Conservation (phyloP, 768 basidiomycete genomes). For the Cubamyces sp. region DNA sequence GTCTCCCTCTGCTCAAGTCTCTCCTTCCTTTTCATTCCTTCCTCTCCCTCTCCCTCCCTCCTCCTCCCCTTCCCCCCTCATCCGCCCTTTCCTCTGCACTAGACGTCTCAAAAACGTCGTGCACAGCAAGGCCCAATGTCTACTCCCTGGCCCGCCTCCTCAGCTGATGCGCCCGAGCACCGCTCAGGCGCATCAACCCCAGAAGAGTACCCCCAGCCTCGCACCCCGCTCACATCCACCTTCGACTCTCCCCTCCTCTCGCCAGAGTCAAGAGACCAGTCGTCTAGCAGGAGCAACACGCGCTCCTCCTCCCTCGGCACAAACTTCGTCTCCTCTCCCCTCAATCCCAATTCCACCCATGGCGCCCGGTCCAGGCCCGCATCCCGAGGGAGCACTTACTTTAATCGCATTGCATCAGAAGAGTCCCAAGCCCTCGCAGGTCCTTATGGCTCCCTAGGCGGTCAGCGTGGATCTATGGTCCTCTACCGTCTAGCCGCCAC, state of each 20-base stretch:
- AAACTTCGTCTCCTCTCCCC: slow-evolving; percentile 54
- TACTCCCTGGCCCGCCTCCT: slow-evolving; percentile 16
- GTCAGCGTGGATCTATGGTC: slow-evolving; percentile 61
- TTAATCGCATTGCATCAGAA: slow-evolving; percentile 50
- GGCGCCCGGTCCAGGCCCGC: slow-evolving; percentile 43
- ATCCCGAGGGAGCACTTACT: slow-evolving; percentile 44
- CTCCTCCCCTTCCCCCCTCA: not conserved
- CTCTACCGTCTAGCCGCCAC: slow-evolving; percentile 61
- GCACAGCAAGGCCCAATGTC: slow-evolving; percentile 11
- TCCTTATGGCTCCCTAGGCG: slow-evolving; percentile 34
- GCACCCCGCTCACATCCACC: slow-evolving; percentile 32
- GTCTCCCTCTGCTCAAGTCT: slow-evolving; percentile 7
- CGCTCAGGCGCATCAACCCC: slow-evolving; percentile 27
- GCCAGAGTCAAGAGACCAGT: slow-evolving; percentile 19
- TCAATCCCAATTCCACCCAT: slow-evolving; percentile 48
- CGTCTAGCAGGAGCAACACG: slow-evolving; percentile 21
- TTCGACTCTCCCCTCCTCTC: slow-evolving; percentile 39
- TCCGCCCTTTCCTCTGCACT: slow-evolving; percentile 2
- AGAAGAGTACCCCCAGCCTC: slow-evolving; percentile 24
- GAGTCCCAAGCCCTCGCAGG: slow-evolving; percentile 47
- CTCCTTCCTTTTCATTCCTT: slow-evolving; percentile 16
- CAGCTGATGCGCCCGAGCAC: slow-evolving; percentile 24
- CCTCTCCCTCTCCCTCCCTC: slow-evolving; percentile 1
- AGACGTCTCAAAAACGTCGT: not conserved
- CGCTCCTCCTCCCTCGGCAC: slow-evolving; percentile 34